phyloP scores from a whole-genome alignment of 768 basidiomycete genomes.

The Lentinula sp. region DNA sequence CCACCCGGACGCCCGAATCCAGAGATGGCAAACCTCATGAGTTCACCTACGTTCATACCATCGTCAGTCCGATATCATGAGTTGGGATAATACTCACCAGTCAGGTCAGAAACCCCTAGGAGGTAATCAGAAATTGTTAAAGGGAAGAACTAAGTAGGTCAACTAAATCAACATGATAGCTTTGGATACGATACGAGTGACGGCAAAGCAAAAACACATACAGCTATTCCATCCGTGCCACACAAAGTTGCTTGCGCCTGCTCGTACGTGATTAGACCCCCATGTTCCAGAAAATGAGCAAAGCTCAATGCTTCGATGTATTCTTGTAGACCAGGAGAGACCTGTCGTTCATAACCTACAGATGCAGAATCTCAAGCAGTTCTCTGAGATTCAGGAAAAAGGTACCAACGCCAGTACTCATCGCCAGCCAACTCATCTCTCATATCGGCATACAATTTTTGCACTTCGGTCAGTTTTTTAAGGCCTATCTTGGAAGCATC shows the following conservation, averaged over 20 bases:
- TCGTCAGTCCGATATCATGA: background rate
- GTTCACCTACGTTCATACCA: constrained; percentile 27
- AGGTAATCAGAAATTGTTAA: constrained; percentile 81
- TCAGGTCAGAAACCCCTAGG: constrained; percentile 89
- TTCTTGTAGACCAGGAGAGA: constrained; percentile 86
- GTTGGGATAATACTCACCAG: constrained; percentile 44
- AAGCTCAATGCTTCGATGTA: constrained; percentile 94
- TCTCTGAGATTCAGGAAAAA: background rate
- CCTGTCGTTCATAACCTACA: constrained; percentile 48
- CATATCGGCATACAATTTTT: constrained; percentile 55
- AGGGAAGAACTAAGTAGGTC: constrained; percentile 57
- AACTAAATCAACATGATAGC: background rate
- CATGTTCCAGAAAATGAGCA: constrained; percentile 73
- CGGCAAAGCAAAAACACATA: constrained; percentile 29
- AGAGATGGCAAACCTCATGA: constrained; percentile 94
- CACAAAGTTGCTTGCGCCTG: constrained; percentile 63
- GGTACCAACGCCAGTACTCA: constrained; percentile 55
- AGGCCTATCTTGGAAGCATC: constrained; percentile 46
- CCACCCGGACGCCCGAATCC: constrained; percentile 66
- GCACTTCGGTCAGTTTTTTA: constrained; percentile 64
- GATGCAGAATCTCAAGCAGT: background rate
- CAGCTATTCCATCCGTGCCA: constrained; percentile 56
- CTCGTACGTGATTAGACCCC: constrained; percentile 57
- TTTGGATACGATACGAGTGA: background rate
- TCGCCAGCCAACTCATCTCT: constrained; percentile 58